Conservation (phyloP, 495 filamentous ascomycete species). For the Aspergillus olivimuriae region DNA sequence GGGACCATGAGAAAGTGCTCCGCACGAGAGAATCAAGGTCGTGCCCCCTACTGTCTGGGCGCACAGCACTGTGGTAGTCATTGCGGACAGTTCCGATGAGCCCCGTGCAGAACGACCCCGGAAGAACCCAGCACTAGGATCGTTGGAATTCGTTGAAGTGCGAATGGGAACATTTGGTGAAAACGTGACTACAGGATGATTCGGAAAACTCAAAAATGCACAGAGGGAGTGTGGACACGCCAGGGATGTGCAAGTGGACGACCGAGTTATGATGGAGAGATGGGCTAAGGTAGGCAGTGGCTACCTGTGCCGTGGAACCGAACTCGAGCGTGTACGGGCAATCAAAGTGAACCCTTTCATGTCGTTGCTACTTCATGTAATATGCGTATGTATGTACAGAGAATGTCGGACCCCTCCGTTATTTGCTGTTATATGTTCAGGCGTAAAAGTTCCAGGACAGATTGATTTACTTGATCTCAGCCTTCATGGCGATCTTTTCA, state of each 20-base stretch:
- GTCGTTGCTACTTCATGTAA: background rate
- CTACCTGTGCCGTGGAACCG: background rate
- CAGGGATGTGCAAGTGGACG: background rate
- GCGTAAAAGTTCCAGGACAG: background rate
- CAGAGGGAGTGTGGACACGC: background rate
- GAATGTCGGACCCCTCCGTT: background rate
- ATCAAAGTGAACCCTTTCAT: too few relatives aligned
- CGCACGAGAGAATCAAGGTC: background rate
- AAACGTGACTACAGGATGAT: too few relatives aligned
- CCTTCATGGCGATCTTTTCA: constrained; percentile 42
- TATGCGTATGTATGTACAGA: background rate
- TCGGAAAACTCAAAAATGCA: background rate
- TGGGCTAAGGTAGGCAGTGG: background rate
- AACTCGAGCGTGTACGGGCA: too few relatives aligned
- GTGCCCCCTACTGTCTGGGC: background rate
- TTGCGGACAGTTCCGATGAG: too few relatives aligned
- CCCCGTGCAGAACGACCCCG: too few relatives aligned
- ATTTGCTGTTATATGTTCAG: too few relatives aligned
- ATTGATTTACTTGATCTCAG: constrained; percentile 23
- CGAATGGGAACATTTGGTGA: background rate
- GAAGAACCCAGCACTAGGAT: background rate
- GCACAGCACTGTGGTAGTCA: too few relatives aligned
- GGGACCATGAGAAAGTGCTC: background rate
- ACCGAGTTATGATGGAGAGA: background rate
- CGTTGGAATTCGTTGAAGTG: background rate